Evolutionary conservation across 257 asterid genomes (phyloP), one percentile per base, ranked within the genome.

Genomic region (Solanum virginianum): DNA sequence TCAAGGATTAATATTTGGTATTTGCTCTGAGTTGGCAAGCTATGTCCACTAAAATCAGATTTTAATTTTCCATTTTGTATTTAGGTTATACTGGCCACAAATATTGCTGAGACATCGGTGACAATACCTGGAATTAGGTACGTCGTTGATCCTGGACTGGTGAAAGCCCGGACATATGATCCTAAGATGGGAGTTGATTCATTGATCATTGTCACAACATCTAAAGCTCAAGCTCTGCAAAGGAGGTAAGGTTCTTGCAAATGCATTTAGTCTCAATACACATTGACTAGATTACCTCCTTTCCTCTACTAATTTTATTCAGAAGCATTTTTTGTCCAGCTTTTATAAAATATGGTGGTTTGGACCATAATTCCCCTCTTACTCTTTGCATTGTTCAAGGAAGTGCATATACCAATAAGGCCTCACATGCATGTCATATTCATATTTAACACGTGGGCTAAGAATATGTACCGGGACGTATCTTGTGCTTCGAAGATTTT

Each of bases 71-170:
- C 85, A 79, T 90, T 68, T 80, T 57, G 39, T 84, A 80, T 86
- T 77, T 86, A 96, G 99, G 95, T 96, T 49, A 93, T 96, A 88
- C 89, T 96, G 88, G 98, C 98, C 14, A 96, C 99, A 84, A 96
- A 96, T 91, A 96, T 96, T 90, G 99, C 99, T 77, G 99, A 97
- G 90, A 95, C 99, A 74, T 97, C 99, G 8, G 96, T 97, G 82
- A 97, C 99, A 83, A 97, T 97, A 88, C 98, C 99, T 88, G 99
- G 99, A 85, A 95, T 97, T 88, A 97, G 90, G 92, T 97, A 95
- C 86, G 98, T 97, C 43, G 91, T 97, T 87, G 99, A 97, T 91
- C 98, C 99, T 55, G 99, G 99, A 84, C 90, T 97, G 91, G 99
- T 97, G 80, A 97, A 97, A 92, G 91, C 96, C 75, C 98, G 99